Evolutionary conservation across 345 rosid genomes (phyloP), one percentile per base, ranked within the genome.

Genomic region (Linum tenue): DNA sequence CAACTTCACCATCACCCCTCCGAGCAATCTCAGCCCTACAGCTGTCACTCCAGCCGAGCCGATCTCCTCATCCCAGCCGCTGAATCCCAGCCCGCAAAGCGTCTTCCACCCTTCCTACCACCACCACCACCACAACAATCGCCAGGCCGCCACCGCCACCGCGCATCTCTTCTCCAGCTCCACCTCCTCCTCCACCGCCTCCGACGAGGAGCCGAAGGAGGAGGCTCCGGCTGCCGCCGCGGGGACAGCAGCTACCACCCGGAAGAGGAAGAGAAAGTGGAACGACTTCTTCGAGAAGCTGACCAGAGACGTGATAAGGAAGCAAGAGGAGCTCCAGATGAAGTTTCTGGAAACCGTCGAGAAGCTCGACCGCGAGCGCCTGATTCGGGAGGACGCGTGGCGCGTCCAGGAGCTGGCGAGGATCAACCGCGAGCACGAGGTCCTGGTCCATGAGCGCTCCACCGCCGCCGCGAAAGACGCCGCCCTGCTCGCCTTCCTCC

Each of bases 381-480:
- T 78, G 7, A 78, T 76, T 0, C 76, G 90, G 9, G 98, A 92
- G 59, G 96, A 86, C 68, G 75, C 87, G 1, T 86, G 96, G 97
- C 82, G 82, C 72, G 66, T 72, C 62, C 84, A 88, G 71, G 94
- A 88, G 69, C 67, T 77, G 67, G 77, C 79, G 3, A 79, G 90
- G 79, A 72, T 89, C 66, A 75, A 77, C 60, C 68, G 75, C 63
- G 95, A 91, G 64, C 86, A 76, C 0, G 88, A 87, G 63, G 73
- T 76, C 50, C 64, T 89, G 73, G 76, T 80, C 70, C 90, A 81
- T 50, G 98, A 92, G 72, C 79, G 97, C 69, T 78, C 96, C 36
- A 69, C 80, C 37, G 80, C 90, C 0, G 91, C 84, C 0, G 89
- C 90, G 39, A 88, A 88, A 77, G 91, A 90, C 60, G 78, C 96